phyloP scores from a whole-genome alignment of 495 filamentous ascomycete species.

The Talaromyces nanjingensis region DNA sequence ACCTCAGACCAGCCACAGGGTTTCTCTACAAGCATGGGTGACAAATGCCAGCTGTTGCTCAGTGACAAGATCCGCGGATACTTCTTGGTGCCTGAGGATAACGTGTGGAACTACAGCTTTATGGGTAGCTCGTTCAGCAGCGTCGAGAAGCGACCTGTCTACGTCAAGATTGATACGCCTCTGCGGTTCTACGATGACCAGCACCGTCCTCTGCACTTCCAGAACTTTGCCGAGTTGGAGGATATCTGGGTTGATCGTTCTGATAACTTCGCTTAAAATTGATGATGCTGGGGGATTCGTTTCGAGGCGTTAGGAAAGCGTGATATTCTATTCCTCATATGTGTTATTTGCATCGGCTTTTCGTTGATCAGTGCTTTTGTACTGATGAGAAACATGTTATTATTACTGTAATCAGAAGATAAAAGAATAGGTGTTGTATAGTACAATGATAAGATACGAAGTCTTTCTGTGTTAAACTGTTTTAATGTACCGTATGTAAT shows the following conservation, averaged over 20 bases:
- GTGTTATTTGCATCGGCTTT: background rate
- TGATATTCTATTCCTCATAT: constrained; percentile 9
- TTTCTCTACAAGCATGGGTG: constrained; percentile 86
- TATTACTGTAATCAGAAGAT: background rate
- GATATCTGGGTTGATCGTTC: constrained; percentile 82
- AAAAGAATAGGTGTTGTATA: background rate
- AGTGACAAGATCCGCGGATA: constrained; percentile 89
- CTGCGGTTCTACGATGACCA: constrained; percentile 84
- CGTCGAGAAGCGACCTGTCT: constrained; percentile 81
- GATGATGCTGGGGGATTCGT: constrained; percentile 12
- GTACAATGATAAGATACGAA: background rate
- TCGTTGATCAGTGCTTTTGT: background rate
- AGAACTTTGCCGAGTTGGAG: constrained; percentile 85
- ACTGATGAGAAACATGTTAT: background rate
- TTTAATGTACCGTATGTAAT: background rate
- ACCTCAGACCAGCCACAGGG: constrained; percentile 88
- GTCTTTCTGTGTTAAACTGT: background rate
- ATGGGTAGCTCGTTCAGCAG: constrained; percentile 83
- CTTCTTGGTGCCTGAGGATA: constrained; percentile 89
- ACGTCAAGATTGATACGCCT: constrained; percentile 91
- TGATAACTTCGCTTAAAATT: constrained; percentile 71
- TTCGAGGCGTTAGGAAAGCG: background rate
- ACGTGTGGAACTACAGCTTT: constrained; percentile 97
- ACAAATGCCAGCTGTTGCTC: constrained; percentile 90
- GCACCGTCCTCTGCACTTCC: constrained; percentile 91